Base-by-base conservation (phyloP, 192 early-diverging fungal species). In the Podila horticola region DNA sequence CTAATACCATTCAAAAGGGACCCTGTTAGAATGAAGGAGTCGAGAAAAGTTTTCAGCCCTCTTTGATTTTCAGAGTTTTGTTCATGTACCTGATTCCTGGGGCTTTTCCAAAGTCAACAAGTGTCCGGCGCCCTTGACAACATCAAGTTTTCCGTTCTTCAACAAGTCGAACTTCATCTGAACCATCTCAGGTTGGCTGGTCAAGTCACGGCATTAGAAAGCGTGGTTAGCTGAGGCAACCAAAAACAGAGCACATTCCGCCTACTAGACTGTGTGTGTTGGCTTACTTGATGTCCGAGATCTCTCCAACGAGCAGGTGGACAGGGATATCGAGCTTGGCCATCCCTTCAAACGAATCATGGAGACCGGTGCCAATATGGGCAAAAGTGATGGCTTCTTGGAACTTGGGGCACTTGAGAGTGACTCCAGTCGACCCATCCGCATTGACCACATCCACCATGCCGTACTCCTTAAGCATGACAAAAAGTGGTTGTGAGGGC, bases 81-180 rank as follows among this genome's bases (percentile, higher is more conserved):
- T 34, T 34, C 33, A 30, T 69, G 74, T 82, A 87, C 86, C 74
- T 24, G 75, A 71, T 15, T 72, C 22, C 29, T 83, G 69, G 22
- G 84, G 84, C 19, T 84, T 75, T 63, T 87, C 86, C 51, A 83
- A 67, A 36, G 72, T 75, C 22, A 85, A 29, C 73, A 87, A 77
- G 30, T 87, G 86, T 24, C 75, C 75, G 29, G 68, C 45, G 3
- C 75, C 82, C 36, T 83, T 72, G 33, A 87, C 58, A 31, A 69
- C 31, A 1, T 72, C 64, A 4, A 76, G 41, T 13, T 70, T 66
- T 1, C 73, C 74, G 55, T 71, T 65, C 22, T 66, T 62, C 34
- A 70, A 76, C 13, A 62, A 34, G 0, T 36, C 64, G 0, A 69
- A 51, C 28, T 72, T 71, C 41, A 69, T 72, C 15, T 49, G 45